Evolutionary conservation across 2,329 filamentous ascomycete genomes (phyloP), one percentile per base, ranked within the genome.

Genomic region (Tolypocladium inflatum): DNA sequence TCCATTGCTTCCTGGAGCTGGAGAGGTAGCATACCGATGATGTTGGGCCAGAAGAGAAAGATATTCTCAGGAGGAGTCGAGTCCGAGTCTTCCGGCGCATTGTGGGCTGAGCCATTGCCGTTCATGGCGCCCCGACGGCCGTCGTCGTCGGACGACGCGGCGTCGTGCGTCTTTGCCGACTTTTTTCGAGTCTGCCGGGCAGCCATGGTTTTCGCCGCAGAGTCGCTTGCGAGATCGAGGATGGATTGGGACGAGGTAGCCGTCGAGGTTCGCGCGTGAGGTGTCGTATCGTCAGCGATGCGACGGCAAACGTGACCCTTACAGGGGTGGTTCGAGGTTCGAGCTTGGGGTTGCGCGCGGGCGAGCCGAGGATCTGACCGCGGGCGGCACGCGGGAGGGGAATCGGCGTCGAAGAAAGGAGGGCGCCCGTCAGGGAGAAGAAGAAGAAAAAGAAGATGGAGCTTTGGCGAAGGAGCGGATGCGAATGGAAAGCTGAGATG

Each of bases 1-100:
- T n/a, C 30, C 56, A 13, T 51, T 33, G 51, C 2, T 19, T 15
- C 15, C 23, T 19, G 17, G 43, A 23, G 54, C 19, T 3, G 48
- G 10, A 30, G 26, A 5, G 42, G 17, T 11, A 19, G 67, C 81
- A 63, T 77, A 91, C 88, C 89, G 66, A 93, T 92, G 43, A 93
- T 78, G 68, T 93, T 93, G 37, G 90, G 89, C 73, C 83, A 86
- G 74, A 93, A 92, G 38, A 92, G 73, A 64, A 92, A 93, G 63
- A 93, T 88, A 71, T 93, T 93, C 73, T 92, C 89, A 48, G 74
- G 70, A 11, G 74, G 69, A 54, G 72, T 63, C 54, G 73, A 66
- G 45, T 68, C 75, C 60, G 73, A 70, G 56, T 65, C 67, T 60
- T 69, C 68, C 61, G 70, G 58, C 30, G 66, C 63, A 55, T 71